These are phyloP conservation scores for Polytrichum formosum DNA, from an alignment of 225 moss, liverwort and hornwort genomes.

Conservation along the genomic window DNA sequence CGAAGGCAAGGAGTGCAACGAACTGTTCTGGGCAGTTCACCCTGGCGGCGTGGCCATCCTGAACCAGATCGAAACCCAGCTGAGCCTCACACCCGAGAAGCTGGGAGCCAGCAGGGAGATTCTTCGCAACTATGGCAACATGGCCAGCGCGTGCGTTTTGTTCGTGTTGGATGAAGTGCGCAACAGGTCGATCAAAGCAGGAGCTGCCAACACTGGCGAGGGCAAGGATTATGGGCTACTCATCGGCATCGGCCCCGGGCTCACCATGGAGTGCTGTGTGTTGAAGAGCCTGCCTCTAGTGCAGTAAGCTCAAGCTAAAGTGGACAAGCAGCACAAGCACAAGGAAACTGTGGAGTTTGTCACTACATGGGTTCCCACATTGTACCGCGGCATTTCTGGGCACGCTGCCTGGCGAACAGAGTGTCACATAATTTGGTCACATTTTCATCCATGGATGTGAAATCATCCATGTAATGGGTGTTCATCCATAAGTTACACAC, in stretches of 20 bases:
- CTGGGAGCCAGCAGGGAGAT: conserved; percentile 16
- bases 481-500: too few species aligned
- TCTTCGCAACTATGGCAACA: conserved; percentile 28
- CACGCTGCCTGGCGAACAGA: too few species aligned
- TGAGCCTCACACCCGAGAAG: conserved; percentile 17
- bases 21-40: conserved; percentile 33
- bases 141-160: conserved; percentile 27
- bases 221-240: conserved; percentile 24
- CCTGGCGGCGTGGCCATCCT: conserved; percentile 25
- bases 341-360: too few species aligned
- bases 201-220: conserved; percentile 23
- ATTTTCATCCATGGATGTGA: too few species aligned
- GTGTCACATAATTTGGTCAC: too few species aligned
- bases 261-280: conserved; percentile 30
- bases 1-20: conserved; percentile 22
- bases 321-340: too few species aligned
- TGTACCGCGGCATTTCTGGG: too few species aligned
- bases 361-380: too few species aligned
- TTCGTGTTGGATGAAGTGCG: conserved; percentile 32
- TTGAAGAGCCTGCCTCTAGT: conserved; percentile 11
- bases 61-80: conserved; percentile 14
- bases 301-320: too few species aligned
- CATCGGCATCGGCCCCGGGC: conserved; percentile 32
- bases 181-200: conserved; percentile 14
- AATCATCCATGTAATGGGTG: too few species aligned